Base-by-base conservation (phyloP, 179 eudicot species). In the Beta lomatogona region DNA sequence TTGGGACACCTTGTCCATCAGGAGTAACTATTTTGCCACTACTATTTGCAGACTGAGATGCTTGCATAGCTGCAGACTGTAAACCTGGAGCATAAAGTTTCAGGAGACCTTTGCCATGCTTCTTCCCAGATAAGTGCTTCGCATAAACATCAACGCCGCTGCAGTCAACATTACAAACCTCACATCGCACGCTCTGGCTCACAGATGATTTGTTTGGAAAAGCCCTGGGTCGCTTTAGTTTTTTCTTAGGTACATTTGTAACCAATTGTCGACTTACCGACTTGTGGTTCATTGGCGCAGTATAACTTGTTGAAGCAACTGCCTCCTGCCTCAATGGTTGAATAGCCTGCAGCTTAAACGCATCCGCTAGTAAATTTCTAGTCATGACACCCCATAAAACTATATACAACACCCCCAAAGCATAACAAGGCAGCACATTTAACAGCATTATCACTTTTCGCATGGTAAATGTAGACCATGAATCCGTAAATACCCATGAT, bases 131-230 rank as follows among this genome's bases (percentile, higher is more conserved):
- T 53, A 86, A 11, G 79, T 88, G 88, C 81, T 80, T 82, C 79
- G 77, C 82, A 60, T 86, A 86, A 54, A 69, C 50, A 41, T 82
- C 73, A 67, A 83, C 59, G 48, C 52, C 75, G 68, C 53, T 77
- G 77, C 90, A 88, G 52, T 82, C 86, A 52, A 84, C 71, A n/a
- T 82, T 81, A 75, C 90, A 88, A 14, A 88, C 80, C 45, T 84
- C 80, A 70, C 90, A 88, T 68, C 85, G 79, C 10, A 86, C 79
- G 14, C 55, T 75, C 50, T 80, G 86, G 71, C 59, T 75, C 76
- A 13, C 70, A 63, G 74, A 67, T 21, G 7, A 16, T 28, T 63
- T 61, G 71, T 63, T 76, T 21, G 54, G 45, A 22, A 31, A 71
- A 67, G 8, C 55, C 65, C 68, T 78, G 6, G 72, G 80, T 67